Base-by-base conservation (phyloP, 73 alveolate genomes). In the Tetrahymena borealis region DNA sequence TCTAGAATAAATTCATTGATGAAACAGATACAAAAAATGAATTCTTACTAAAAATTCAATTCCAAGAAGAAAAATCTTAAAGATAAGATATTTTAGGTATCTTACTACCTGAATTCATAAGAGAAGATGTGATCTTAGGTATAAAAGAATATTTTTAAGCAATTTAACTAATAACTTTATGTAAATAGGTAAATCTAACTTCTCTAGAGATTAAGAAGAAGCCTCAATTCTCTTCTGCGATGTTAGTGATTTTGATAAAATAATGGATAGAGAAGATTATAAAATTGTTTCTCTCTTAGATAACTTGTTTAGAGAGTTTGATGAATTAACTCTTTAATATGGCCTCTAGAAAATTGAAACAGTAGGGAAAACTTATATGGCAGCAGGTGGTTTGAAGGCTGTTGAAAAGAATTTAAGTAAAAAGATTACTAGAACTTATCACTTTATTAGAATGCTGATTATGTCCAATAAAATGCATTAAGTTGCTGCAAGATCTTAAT, bases 361-460 rank as follows among this genome's bases (percentile, higher is more conserved):
- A 20, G 99, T 97, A 10, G 98, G 98, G 2, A 96, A 96, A 77
- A 96, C 99, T 20, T 97, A 97, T 91, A 95, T 97, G 98, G 98
- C 98, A 13, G 96, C 98, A 38, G 97, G 98, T 36, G 99, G 99
- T 13, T 95, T 97, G 12, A 90, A 95, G 79, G 91, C 93, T 10
- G 94, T 92, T 1, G 99, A 96, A 93, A 94, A 96, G 78, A 94
- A 93, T 40, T 39, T 93, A 60, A 92, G 94, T 16, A 90, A 90
- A 39, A 79, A 91, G 39, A 90, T 77, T 15, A 24, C 79, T 6
- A 93, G 42, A 37, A 43, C 40, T 35, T 33, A 93, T 37, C 96
- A 91, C 2, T 79, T 93, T 10, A 92, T 77, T 32, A 90, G 94
- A 93, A 40, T 93, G 38, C 90, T 91, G 5, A 93, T 79, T 15